A percentile compares a stretch with the other conserved stretches of the same genome.
phyloP scores from a whole-genome alignment of 352 stramenopile genomes.

The Globisporangium nunn region DNA sequence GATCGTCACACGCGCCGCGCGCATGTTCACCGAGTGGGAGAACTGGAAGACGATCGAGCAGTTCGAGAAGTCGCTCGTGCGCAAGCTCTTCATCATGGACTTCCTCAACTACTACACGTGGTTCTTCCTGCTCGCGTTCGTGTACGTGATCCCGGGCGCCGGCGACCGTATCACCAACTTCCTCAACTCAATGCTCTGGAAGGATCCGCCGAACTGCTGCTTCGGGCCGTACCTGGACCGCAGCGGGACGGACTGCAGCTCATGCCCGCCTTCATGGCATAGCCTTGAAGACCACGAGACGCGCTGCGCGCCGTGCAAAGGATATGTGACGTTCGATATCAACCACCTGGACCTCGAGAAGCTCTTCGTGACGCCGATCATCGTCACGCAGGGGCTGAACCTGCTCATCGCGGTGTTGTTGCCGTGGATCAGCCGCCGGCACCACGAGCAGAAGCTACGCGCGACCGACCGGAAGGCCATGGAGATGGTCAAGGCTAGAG shows the following conservation, averaged over 20 bases:
- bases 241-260: slow-evolving; percentile 32
- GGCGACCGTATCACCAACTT: slow-evolving; percentile 79
- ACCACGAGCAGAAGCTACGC: slow-evolving; percentile 57
- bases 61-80: slow-evolving; percentile 72
- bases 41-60: slow-evolving; percentile 84
- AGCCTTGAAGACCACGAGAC: slow-evolving; percentile 22
- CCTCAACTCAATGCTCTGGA: slow-evolving; percentile 68
- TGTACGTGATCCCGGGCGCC: slow-evolving; percentile 76
- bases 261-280: slow-evolving; percentile 64
- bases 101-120: slow-evolving; percentile 88
- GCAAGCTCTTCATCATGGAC: slow-evolving; percentile 81
- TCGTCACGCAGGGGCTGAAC: slow-evolving; percentile 72
- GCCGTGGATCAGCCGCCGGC: slow-evolving; percentile 65
- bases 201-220: slow-evolving; percentile 75
- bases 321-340: slow-evolving; percentile 80
- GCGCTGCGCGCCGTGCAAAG: slow-evolving; percentile 55
- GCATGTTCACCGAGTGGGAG: slow-evolving; percentile 75
- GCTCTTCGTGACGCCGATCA: slow-evolving; percentile 78
- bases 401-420: slow-evolving; percentile 64
- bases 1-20: slow-evolving; percentile 62
- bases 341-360: slow-evolving; percentile 74
- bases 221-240: slow-evolving; percentile 70
- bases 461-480: slow-evolving; percentile 51
- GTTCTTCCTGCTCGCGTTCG: slow-evolving; percentile 83
- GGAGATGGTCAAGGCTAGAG: slow-evolving; percentile 59